Evolutionary conservation across 257 asterid genomes (phyloP).

Genomic region (Solanum rostratum): DNA sequence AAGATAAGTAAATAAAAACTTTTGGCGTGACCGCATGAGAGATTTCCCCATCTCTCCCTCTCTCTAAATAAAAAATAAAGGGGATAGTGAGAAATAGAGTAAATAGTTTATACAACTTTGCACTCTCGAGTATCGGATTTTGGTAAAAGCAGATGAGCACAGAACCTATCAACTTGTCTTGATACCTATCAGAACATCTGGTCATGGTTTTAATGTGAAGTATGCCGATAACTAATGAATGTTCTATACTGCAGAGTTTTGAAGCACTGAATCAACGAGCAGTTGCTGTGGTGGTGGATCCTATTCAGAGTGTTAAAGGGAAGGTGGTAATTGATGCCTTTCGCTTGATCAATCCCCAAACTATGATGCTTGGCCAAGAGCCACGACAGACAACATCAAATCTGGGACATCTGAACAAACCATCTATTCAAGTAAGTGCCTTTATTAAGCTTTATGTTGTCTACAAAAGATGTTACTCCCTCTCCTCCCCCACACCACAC

Average conservation of each 20-base stretch:
- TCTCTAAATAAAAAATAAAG: neutral
- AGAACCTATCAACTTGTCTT: neutral
- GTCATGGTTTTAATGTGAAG: neutral
- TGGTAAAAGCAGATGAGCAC: neutral
- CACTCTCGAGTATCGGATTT: neutral
- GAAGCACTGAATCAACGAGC: constrained; percentile 98
- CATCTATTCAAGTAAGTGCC: constrained; percentile 77
- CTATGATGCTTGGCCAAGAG: constrained; percentile 99
- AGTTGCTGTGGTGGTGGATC: constrained; percentile 97
- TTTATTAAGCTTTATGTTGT: neutral
- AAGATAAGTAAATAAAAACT: neutral
- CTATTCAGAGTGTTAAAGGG: constrained; percentile 97
- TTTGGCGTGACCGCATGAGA: neutral
- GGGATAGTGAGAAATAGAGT: neutral
- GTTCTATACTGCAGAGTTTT: constrained; percentile 60
- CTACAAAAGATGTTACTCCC: neutral
- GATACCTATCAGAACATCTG: neutral
- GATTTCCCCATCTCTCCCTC: neutral
- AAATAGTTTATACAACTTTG: neutral
- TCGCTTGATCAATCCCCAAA: constrained; percentile 89
- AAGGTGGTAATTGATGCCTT: constrained; percentile 99
- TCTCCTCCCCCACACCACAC: neutral
- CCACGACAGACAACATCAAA: constrained; percentile 98
- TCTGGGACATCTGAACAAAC: constrained; percentile 91
- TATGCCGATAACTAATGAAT: neutral